Conservation (phyloP, 176 grass and related monocot species). For the Urochloa ruziziensis region DNA sequence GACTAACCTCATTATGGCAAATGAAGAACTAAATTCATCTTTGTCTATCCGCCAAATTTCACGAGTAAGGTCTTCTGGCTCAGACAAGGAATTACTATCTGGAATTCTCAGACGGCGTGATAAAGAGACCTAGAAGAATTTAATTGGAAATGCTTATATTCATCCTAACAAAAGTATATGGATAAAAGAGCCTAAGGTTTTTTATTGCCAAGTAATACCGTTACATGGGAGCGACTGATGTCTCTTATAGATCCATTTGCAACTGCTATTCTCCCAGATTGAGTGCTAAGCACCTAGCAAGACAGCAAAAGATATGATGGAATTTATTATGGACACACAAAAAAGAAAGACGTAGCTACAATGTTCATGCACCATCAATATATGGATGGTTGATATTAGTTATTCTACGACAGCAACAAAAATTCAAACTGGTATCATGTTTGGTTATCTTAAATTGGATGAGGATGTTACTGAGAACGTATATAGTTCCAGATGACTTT, state of each 20-base stretch:
- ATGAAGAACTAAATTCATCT: conserved; percentile 86
- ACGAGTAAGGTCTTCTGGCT: conserved; percentile 45
- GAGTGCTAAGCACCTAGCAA: conserved; percentile 84
- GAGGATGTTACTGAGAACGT: conserved; percentile 11
- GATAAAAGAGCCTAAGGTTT: conserved; percentile 14
- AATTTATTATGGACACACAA: neutral
- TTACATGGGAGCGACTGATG: conserved; percentile 61
- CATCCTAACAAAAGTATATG: conserved; percentile 25
- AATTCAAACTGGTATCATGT: neutral
- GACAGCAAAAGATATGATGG: neutral
- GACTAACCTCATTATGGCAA: conserved; percentile 76
- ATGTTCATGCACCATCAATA: neutral
- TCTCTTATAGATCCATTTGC: conserved; percentile 81
- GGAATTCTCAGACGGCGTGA: conserved; percentile 72
- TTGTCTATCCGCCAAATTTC: conserved; percentile 91
- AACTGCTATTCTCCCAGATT: conserved; percentile 73
- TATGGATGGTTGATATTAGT: neutral
- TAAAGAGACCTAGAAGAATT: conserved; percentile 71
- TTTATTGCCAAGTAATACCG: conserved; percentile 46
- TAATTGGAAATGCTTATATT: conserved; percentile 30
- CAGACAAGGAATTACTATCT: conserved; percentile 54
- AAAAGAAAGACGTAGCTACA: neutral
- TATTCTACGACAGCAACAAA: conserved; percentile 12
- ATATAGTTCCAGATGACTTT: neutral
- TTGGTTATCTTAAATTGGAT: neutral